phyloP scores from a whole-genome alignment of 2,329 filamentous ascomycete species.

The Aspergillus aculeatus region DNA sequence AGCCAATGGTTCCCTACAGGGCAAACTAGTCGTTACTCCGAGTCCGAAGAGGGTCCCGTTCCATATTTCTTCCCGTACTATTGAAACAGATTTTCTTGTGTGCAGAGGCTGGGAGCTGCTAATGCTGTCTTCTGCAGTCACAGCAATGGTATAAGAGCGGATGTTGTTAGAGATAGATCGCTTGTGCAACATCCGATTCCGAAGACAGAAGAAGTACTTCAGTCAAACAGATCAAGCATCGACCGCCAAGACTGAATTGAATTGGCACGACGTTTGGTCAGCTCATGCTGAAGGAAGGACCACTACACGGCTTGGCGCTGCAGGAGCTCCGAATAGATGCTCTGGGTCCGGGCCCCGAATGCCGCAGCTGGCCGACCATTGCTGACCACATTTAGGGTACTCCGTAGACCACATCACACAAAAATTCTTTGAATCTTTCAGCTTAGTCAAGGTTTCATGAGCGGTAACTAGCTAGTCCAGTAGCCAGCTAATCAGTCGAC shows the following conservation, averaged over 20 bases:
- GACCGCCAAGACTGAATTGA: conserved; percentile 10
- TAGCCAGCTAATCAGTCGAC: no score
- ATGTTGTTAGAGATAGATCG: no score
- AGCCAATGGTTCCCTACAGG: conserved; percentile 19
- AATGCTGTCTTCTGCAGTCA: neutral
- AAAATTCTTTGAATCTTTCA: no score
- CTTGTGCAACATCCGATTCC: no score
- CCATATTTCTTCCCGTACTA: neutral
- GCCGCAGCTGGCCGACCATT: no score
- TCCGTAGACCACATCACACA: no score
- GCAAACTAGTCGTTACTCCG: neutral
- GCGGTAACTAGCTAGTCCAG: no score
- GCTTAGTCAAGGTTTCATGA: no score
- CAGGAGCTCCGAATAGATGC: neutral
- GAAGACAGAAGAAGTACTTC: neutral
- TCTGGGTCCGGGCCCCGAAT: no score
- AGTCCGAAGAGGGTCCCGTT: neutral
- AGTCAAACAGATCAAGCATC: conserved; percentile 15
- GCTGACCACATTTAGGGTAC: neutral
- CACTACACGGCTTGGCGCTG: conserved; percentile 1
- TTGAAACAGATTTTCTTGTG: neutral
- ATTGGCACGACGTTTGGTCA: conserved; percentile 9
- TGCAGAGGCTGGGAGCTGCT: neutral
- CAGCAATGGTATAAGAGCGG: neutral
- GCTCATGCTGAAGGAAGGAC: neutral